A percentile compares a stretch with the other conserved stretches of the same genome.
phyloP scores from a whole-genome alignment of 164 flowering plant species.

The Nelumbo lutea region DNA sequence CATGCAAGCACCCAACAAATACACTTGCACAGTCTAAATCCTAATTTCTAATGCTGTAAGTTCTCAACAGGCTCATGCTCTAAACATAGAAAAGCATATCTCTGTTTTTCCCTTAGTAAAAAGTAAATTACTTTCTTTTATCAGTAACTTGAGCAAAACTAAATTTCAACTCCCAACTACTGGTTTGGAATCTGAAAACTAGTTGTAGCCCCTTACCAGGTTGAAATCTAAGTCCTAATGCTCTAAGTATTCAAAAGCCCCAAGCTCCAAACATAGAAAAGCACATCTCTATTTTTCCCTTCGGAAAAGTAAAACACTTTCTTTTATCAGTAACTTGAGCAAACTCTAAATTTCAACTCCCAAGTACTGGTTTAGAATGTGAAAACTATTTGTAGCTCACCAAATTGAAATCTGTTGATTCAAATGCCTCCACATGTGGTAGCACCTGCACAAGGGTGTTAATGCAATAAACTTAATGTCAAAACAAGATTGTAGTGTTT shows the following conservation, averaged over 20 bases:
- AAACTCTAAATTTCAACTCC: background rate
- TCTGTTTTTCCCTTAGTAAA: background rate
- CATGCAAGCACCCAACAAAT: too few relatives aligned
- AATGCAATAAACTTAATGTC: slow-evolving; percentile 6
- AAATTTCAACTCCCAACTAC: background rate
- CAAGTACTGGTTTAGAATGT: background rate
- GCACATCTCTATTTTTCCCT: background rate
- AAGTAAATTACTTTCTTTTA: too few relatives aligned
- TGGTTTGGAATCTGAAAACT: background rate
- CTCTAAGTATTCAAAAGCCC: background rate
- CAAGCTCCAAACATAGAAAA: background rate
- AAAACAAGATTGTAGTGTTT: background rate
- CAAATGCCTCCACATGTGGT: slow-evolving; percentile 56
- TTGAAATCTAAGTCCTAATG: background rate
- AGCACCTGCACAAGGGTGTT: slow-evolving; percentile 44
- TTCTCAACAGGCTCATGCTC: background rate
- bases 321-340: too few relatives aligned
- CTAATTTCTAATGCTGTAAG: background rate
- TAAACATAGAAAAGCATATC: background rate
- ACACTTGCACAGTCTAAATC: background rate
- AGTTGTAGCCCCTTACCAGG: slow-evolving; percentile 17
- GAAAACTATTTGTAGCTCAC: slow-evolving; percentile 35
- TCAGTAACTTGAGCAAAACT: too few relatives aligned
- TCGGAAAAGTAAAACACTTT: too few relatives aligned
- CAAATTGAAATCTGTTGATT: slow-evolving; percentile 60